Evolutionary conservation across 441 rosid species (phyloP), one percentile per base, ranked within the genome.

Genomic region (Lepidium campestre): DNA sequence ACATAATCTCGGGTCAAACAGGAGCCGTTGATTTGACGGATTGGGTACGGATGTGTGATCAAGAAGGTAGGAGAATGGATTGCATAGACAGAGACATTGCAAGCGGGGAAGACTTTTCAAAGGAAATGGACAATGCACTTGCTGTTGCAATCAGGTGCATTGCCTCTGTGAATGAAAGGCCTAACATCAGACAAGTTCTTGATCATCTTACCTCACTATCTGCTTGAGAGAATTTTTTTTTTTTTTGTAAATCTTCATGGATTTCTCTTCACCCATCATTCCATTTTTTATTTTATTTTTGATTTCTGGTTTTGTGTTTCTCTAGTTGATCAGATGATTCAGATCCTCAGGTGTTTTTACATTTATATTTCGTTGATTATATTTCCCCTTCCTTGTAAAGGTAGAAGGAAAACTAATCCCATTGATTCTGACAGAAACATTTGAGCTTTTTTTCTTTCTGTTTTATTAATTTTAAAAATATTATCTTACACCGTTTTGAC

Each of bases 11-110:
- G 1, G 98, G 98, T 42, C 97, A 88, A 58, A 82, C 97, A 2
- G 97, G 97, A 57, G 98, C 96, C 0, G 97, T 93, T 7, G 97
- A 93, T 72, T 88, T 93, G 19, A 86, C 91, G 0, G 97, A 90
- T 71, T 93, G 98, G 98, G 93, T 93, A 31, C 69, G 80, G 54
- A 71, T 90, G 39, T 90, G 91, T 36, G 86, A 90, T 68, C 82
- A 85, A 72, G 98, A 90, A 84, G 98, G 97, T 23, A 79, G 98
- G 47, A 85, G 90, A 68, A 82, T 84, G 96, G 97, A 93, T 67
- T 93, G 98, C 50, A 79, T 93, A 4, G 98, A 93, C 77, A 79
- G 97, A 61, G 98, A 90, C 75, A 86, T 89, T 39, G 88, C 85
- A 1, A 82, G 86, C 2, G 96, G 91, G 64, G 98, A 90, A 82